Base-by-base conservation (phyloP, 192 early-diverging fungal species). In the Podila verticillata region DNA sequence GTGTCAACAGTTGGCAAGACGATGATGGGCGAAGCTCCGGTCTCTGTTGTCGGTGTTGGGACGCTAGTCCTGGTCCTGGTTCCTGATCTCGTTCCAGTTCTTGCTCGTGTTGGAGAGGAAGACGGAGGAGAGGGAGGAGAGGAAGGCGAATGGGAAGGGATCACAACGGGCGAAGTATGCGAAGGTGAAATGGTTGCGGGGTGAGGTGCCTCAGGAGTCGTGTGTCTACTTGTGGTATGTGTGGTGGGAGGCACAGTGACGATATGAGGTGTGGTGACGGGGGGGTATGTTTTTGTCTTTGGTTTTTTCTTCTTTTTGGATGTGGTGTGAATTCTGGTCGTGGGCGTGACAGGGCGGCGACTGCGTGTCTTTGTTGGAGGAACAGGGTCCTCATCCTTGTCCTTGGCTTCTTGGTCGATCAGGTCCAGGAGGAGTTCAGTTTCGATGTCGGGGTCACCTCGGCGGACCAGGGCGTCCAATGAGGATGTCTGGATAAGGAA, bases 141-240 rank as follows among this genome's bases (percentile, higher is more conserved):
- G 30, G 69, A 51, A 30, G 69, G 58, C 4, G 48, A 36, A 19
- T 54, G 61, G 28, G 69, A 47, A 7, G 49, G 49, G 20, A 35
- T 12, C 44, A 31, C 34, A 48, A 39, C 58, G 9, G 34, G 8
- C 17, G 56, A 59, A 5, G 28, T 22, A 15, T 34, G 63, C 36
- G 35, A 36, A 26, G 61, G 56, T 5, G 24, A 44, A 24, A 30
- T 72, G 3, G 39, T 44, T 1, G 39, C 10, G 13, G 39, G 39
- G 24, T 28, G 28, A 29, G 51, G 9, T 7, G 56, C 51, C 36
- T 20, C 31, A 39, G n/a, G 29, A 1, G 12, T n/a, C n/a, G 30
- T 17, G 7, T 48, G 20, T 36, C 39, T 44, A 9, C 13, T 15
- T 44, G 39, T 44, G 39, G 39, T 44, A 4, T 4, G 39, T 9